Base-by-base conservation (phyloP, 352 stramenopile species). In the Phytophthora ohioensis region DNA sequence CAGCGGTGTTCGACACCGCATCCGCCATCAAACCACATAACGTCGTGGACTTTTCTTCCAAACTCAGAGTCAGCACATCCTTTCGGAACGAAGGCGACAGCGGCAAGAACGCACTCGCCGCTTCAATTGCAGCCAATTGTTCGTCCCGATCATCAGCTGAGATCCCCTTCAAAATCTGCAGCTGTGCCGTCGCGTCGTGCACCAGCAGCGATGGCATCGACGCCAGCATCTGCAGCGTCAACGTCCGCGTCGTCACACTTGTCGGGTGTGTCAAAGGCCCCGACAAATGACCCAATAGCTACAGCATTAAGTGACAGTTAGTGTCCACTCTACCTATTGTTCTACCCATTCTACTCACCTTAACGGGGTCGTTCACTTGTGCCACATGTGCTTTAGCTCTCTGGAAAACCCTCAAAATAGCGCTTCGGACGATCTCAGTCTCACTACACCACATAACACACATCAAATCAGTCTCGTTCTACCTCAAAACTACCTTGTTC, bases 351-450 rank as follows among this genome's bases (percentile, higher is more conserved):
- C 11, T 34, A 34, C 46, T 17, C 38, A 87, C 81, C 71, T 91
- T 91, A 21, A 62, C 57, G 2, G 69, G 45, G 42, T 91, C 82
- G 38, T 78, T 84, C 9, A 91, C 74, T 69, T 85, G 80, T 13
- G 72, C 71, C 11, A 88, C 62, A 38, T 91, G 82, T 3, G 64
- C 73, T 46, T 67, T 74, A 0, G 70, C 59, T 15, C 62, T 55
- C 32, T 79, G 74, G 31, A 87, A 88, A 9, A 87, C 75, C 8
- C 74, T 49, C 27, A 87, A 39, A 67, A 91, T 85, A 15, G 79
- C 63, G 31, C 62, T 76, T 5, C 64, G 66, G 27, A 86, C 78
- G 17, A 77, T 65, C 3, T 63, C 57, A 27, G 67, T 84, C 1
- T 82, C 69, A 70, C 82, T 88, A 49, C 15, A 61, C 31, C 13